phyloP scores from a whole-genome alignment of 768 basidiomycete genomes.

The Suillus subalutaceus region DNA sequence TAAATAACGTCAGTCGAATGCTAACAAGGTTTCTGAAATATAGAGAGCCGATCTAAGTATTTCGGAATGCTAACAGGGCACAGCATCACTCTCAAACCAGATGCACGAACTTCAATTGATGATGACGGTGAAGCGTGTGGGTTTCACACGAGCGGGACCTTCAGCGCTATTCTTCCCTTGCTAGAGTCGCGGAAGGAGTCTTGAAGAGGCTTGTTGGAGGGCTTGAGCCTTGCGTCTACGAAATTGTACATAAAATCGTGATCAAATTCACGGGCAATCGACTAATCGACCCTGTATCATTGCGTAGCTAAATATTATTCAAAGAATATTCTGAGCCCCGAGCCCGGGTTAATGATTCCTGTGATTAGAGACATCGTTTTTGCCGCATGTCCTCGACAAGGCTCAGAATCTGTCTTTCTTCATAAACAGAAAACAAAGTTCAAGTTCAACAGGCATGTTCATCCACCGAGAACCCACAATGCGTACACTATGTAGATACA shows the following conservation, averaged over 20 bases:
- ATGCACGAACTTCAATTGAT: not conserved
- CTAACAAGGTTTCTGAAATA: no score
- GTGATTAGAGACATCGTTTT: not conserved
- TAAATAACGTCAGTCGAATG: no score
- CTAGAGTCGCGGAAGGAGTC: conserved; percentile 33
- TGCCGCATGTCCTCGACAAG: not conserved
- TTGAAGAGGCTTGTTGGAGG: conserved; percentile 5
- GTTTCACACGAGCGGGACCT: conserved; percentile 29
- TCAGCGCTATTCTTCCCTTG: conserved; percentile 33
- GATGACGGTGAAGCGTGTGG: conserved; percentile 27
- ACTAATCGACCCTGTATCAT: not conserved
- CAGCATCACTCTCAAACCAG: not conserved
- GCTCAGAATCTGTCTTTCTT: no score
- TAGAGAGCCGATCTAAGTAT: no score
- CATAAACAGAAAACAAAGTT: no score
- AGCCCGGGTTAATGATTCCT: not conserved
- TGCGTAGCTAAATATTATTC: not conserved
- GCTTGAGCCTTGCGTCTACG: not conserved
- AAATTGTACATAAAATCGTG: conserved; percentile 6
- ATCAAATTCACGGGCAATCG: not conserved
- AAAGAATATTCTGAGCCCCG: not conserved
- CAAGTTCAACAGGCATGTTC: not conserved
- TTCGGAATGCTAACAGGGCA: no score
- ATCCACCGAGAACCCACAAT: not conserved
- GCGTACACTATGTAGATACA: no score